These are phyloP conservation scores for Tolypocladium nubicola DNA, from an alignment of 2,329 filamentous ascomycete genomes.

Conservation along the genomic window DNA sequence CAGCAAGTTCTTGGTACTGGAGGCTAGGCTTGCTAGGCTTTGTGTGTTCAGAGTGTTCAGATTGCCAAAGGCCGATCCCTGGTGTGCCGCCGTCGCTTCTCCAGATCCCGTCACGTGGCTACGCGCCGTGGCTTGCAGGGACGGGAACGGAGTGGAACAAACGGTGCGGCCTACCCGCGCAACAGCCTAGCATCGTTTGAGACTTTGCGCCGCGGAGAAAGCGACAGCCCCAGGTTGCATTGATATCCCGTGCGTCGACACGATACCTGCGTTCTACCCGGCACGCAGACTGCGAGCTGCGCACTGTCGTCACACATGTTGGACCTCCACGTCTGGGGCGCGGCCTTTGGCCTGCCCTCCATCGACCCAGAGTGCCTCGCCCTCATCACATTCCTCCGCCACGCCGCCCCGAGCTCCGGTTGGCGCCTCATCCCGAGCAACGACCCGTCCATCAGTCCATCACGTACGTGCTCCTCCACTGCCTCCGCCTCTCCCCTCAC, in stretches of 20 bases:
- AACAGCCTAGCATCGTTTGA: neutral
- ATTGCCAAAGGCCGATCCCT: neutral
- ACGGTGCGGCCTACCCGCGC: neutral
- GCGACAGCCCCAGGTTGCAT: neutral
- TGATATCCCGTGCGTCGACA: neutral
- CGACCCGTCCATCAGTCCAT: constrained; percentile 60
- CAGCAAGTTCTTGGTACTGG: neutral
- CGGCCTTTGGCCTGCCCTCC: constrained; percentile 79
- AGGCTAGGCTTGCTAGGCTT: too few species aligned
- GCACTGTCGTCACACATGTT: constrained; percentile 15
- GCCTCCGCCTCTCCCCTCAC: neutral
- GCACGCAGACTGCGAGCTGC: neutral
- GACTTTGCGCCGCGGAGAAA: neutral
- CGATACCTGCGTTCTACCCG: neutral
- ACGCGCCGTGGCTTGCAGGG: constrained; percentile 12
- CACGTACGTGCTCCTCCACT: constrained; percentile 40
- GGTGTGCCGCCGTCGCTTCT: neutral
- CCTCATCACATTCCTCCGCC: constrained; percentile 63
- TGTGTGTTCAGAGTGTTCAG: neutral
- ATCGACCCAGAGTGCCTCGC: constrained; percentile 88
- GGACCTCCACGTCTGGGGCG: constrained; percentile 82
- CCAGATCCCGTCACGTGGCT: constrained; percentile 11
- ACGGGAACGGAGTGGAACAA: neutral
- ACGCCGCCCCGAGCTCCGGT: constrained; percentile 41
- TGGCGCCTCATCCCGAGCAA: constrained; percentile 68